Evolutionary conservation across 768 basidiomycete genomes (phyloP).

Genomic region (Termitomyces sp.): DNA sequence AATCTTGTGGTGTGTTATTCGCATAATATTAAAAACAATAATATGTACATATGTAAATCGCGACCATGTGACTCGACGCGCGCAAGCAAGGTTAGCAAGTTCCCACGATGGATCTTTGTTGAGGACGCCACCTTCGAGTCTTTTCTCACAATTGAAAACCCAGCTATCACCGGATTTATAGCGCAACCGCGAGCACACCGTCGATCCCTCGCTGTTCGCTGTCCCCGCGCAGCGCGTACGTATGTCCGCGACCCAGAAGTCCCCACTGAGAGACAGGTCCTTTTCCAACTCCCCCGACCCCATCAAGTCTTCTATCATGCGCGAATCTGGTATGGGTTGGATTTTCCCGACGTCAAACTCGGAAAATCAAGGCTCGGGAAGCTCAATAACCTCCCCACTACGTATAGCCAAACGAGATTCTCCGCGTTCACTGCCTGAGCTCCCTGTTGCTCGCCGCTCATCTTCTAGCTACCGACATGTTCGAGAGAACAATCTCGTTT

Average conservation of each 20-base stretch:
- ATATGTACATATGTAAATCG: slow-evolving; percentile 5
- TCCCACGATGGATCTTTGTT: slow-evolving; percentile 41
- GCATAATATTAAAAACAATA: not conserved
- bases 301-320: slow-evolving; percentile 56
- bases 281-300: slow-evolving; percentile 59
- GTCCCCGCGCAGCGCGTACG: slow-evolving; percentile 1
- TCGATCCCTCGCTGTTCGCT: not conserved
- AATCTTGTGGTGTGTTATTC: not conserved
- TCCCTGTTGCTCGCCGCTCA: slow-evolving; percentile 60
- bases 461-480: slow-evolving; percentile 81
- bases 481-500: slow-evolving; percentile 71
- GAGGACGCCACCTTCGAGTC: slow-evolving; percentile 17
- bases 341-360: slow-evolving; percentile 35
- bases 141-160: slow-evolving; percentile 8
- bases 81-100: slow-evolving; percentile 6
- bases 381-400: slow-evolving; percentile 56
- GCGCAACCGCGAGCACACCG: slow-evolving; percentile 11
- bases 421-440: slow-evolving; percentile 32
- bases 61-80: slow-evolving; percentile 40
- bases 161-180: slow-evolving; percentile 10
- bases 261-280: slow-evolving; percentile 54
- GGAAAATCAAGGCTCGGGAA: slow-evolving; percentile 24
- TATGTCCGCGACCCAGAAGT: slow-evolving; percentile 34
- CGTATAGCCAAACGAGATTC: slow-evolving; percentile 71
- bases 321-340: slow-evolving; percentile 65